Evolutionary conservation across 768 basidiomycete genomes (phyloP), one percentile per base, ranked within the genome.

Genomic region (Termitomyces titanicus): DNA sequence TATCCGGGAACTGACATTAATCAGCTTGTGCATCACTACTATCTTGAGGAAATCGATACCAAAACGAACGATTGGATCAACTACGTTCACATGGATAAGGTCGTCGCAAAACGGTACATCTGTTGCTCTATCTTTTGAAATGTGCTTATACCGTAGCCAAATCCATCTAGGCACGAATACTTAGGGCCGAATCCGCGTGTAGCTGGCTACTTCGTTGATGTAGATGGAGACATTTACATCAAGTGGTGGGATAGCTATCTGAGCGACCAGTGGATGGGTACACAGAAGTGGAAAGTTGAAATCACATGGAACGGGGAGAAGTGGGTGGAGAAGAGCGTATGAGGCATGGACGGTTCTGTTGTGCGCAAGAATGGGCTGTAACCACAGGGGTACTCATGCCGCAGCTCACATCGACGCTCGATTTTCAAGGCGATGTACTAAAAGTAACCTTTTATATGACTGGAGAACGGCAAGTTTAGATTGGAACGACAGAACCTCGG

Each of bases 241-340:
- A 70, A 69, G 53, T 77, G 73, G 72, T 76, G 74, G 74, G 75
- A 78, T 55, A 68, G 61, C 35, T 78, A 74, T 60, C 59, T 78
- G 45, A 63, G 67, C 33, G 74, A 76, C 50, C 74, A 74, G 54
- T 78, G 75, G 76, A 69, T 72, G 64, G 74, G 72, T 39, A 66
- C 66, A 40, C 64, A 68, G 33, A 74, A 75, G 62, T 78, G 77
- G 77, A 63, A 63, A 43, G 60, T 75, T 29, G 71, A 71, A 24
- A 69, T 74, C 8, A 54, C 52, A 20, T 65, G 69, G 67, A 60
- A 70, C 35, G 71, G 66, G 33, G 73, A 72, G 25, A 61, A 68
- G 29, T 78, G 76, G 74, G 64, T 75, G 7, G 75, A 75, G 52
- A 68, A 69, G 45, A 65, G 66, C 18, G 20, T 17, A 18, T 49